phyloP scores from a whole-genome alignment of 495 filamentous ascomycete species.

The Aspergillus nanangensis region DNA sequence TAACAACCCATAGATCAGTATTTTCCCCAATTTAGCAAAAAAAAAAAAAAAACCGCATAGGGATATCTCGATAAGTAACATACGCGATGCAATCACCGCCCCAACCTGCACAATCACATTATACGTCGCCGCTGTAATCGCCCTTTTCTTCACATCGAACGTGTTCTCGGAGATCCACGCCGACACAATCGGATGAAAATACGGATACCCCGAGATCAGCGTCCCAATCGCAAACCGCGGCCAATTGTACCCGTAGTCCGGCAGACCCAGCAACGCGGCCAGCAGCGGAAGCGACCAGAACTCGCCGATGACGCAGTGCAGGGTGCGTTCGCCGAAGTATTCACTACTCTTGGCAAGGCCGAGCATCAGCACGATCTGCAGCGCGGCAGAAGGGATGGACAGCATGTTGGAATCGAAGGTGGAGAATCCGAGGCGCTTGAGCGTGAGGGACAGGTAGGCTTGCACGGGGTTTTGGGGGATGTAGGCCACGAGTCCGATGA shows the following conservation, averaged over 20 bases:
- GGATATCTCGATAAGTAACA: constrained; percentile 1
- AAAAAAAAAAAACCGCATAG: not conserved
- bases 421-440: constrained; percentile 37
- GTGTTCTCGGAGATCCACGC: constrained; percentile 41
- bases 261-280: constrained; percentile 32
- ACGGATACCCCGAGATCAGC: constrained; percentile 38
- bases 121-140: constrained; percentile 40
- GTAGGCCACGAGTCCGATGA: constrained; percentile 44
- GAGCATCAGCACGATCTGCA: constrained; percentile 44
- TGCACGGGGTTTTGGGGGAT: constrained; percentile 40
- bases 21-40: not conserved
- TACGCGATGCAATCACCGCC: constrained; percentile 24
- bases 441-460: constrained; percentile 36
- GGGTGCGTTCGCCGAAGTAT: constrained; percentile 39
- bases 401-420: constrained; percentile 45
- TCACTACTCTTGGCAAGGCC: constrained; percentile 36
- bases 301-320: constrained; percentile 39
- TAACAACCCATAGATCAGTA: constrained; percentile 4
- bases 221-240: constrained; percentile 34
- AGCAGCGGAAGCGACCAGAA: constrained; percentile 44
- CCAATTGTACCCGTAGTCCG: constrained; percentile 34
- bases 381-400: constrained; percentile 35
- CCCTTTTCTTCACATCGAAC: constrained; percentile 34
- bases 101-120: constrained; percentile 40
- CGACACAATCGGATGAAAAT: constrained; percentile 40